Evolutionary conservation across 352 stramenopile species (phyloP).

Genomic region (Phytophthora aleatoria): DNA sequence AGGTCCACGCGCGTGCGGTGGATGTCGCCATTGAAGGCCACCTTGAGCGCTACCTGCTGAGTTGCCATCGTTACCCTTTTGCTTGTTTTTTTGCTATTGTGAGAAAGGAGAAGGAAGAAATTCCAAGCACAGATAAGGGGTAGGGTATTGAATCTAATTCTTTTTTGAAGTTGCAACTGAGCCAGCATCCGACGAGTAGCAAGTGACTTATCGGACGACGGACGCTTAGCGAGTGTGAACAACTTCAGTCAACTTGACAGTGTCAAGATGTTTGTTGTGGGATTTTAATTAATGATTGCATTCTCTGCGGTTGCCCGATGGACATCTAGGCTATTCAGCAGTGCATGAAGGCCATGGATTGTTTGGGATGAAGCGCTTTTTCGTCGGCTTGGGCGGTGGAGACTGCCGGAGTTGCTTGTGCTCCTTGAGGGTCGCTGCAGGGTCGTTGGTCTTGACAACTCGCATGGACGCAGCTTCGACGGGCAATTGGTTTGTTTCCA

Average conservation of each 20-base stretch:
- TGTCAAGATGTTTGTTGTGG: no score
- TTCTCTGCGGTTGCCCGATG: no score
- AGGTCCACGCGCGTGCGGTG: conserved; percentile 77
- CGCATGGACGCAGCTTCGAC: conserved; percentile 18
- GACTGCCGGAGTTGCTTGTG: conserved; percentile 8
- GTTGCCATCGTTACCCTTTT: conserved; percentile 18
- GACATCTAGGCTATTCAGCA: background rate
- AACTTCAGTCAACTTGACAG: no score
- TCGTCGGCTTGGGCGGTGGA: conserved; percentile 12
- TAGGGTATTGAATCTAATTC: no score
- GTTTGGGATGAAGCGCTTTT: conserved; percentile 30
- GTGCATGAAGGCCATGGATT: conserved; percentile 27
- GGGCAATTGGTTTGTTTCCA: conserved; percentile 14
- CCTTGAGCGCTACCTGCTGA: conserved; percentile 67
- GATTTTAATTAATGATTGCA: no score
- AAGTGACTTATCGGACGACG: no score
- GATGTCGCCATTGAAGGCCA: conserved; percentile 78
- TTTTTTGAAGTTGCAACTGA: no score
- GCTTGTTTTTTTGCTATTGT: conserved; percentile 1
- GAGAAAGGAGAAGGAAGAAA: conserved; percentile 1
- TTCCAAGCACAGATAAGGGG: no score
- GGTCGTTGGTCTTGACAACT: conserved; percentile 10
- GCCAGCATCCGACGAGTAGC: no score
- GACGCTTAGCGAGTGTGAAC: no score
- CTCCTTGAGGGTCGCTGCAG: background rate